Conservation (phyloP, 495 filamentous ascomycete species). For the Penicillium mononematosum region DNA sequence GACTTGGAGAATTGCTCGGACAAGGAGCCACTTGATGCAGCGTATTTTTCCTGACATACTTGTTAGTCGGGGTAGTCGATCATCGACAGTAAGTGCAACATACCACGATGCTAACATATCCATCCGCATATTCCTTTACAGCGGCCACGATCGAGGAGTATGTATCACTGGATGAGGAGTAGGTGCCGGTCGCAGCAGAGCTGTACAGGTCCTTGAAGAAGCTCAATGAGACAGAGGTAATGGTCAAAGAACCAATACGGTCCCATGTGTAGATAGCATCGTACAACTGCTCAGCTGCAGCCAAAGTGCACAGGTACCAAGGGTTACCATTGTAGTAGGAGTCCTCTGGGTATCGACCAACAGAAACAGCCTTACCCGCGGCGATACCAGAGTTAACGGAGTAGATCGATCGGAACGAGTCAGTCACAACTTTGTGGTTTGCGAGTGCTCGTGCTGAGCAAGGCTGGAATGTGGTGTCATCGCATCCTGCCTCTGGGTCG, state of each 20-base stretch:
- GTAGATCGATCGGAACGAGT: slow-evolving; percentile 61
- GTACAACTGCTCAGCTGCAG: slow-evolving; percentile 65
- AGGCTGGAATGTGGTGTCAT: slow-evolving; percentile 56
- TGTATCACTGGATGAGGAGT: slow-evolving; percentile 41
- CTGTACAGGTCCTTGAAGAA: slow-evolving; percentile 59
- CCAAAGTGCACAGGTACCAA: slow-evolving; percentile 64
- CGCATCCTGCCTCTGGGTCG: slow-evolving; percentile 53
- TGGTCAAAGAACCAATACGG: slow-evolving; percentile 46
- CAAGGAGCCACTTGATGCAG: slow-evolving; percentile 52
- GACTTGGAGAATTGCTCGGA: slow-evolving; percentile 60
- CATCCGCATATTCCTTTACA: slow-evolving; percentile 62
- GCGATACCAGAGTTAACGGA: slow-evolving; percentile 53
- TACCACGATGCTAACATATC: slow-evolving; percentile 56
- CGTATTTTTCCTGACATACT: slow-evolving; percentile 35
- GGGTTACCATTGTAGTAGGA: slow-evolving; percentile 66
- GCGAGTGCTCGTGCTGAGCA: slow-evolving; percentile 61
- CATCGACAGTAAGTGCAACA: background rate
- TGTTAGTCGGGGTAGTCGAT: background rate
- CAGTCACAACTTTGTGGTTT: slow-evolving; percentile 62
- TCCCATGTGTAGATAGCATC: slow-evolving; percentile 62
- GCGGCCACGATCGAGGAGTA: slow-evolving; percentile 54
- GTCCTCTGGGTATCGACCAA: slow-evolving; percentile 73
- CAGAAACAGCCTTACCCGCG: slow-evolving; percentile 51
- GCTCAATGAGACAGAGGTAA: slow-evolving; percentile 51
- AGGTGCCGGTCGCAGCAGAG: slow-evolving; percentile 50